Evolutionary conservation across 805 yeast species (phyloP), one percentile per base, ranked within the genome.

Genomic region (Scheffersomyces spartinae): DNA sequence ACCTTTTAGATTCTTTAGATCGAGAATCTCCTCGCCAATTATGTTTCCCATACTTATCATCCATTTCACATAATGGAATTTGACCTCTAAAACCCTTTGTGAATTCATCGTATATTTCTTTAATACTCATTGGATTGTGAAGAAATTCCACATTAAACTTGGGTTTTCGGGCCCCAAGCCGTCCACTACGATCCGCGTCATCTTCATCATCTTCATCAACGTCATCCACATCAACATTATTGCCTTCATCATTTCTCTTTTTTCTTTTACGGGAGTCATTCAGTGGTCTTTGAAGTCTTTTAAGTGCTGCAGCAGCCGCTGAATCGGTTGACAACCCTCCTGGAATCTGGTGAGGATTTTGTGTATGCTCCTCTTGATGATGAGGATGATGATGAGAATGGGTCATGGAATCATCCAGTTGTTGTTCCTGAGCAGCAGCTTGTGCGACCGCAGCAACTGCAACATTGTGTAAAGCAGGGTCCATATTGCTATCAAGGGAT

Each of bases 1-100:
- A 60, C 30, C 67, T 40, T 39, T 60, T 60, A 11, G 57, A 48
- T 30, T 60, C 64, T 34, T 60, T 60, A 9, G 63, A 55, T 19
- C 67, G 40, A 6, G 62, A 54, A 35, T 60, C 64, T 14, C 67
- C 67, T 26, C 67, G 40, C 67, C 67, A 60, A 27, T 53, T 55
- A 33, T 54, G 51, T 32, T 60, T 60, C 12, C 67, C 67, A 35
- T 49, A 58, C 26, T 55, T 46, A 15, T 48, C 51, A 33, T 60
- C 67, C 53, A 60, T 49, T 22, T 58, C 61, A 21, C 55, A 42
- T 22, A 60, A 41, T 5, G 67, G 62, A 4, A 52, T 50, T 36
- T 60, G 67, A 11, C 64, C 65, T 9, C 57, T 47, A 36, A 56
- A 58, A 5, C 67, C 67, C 25, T 52, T 52, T 26, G 55, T 55